These are phyloP conservation scores for Zangia roseola DNA, from an alignment of 768 basidiomycete species.

Conservation along the genomic window DNA sequence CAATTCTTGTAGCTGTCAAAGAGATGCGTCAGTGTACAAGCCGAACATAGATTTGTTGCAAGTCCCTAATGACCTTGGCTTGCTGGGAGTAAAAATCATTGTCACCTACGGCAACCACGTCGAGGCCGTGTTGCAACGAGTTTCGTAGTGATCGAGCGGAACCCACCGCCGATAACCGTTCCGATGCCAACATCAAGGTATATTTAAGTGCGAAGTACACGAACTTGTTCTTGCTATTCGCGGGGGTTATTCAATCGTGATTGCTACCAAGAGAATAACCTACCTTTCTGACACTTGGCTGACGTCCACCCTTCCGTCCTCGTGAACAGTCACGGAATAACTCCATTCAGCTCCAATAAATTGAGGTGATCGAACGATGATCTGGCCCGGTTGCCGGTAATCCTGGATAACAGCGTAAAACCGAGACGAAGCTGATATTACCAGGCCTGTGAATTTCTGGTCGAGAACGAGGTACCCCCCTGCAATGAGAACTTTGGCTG, in stretches of 20 bases:
- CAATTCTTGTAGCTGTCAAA: slow-evolving; percentile 56
- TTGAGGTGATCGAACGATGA: slow-evolving; percentile 87
- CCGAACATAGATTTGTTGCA: neutral
- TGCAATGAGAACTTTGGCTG: slow-evolving; percentile 93
- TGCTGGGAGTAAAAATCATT: slow-evolving; percentile 99
- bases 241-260: slow-evolving; percentile 7
- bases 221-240: slow-evolving; percentile 78
- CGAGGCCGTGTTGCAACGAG: slow-evolving; percentile 52
- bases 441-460: slow-evolving; percentile 77
- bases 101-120: slow-evolving; percentile 84
- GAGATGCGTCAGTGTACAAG: slow-evolving; percentile 3
- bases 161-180: slow-evolving; percentile 35
- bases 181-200: slow-evolving; percentile 65
- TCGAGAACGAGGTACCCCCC: slow-evolving; percentile 98
- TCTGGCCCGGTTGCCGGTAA: slow-evolving; percentile 33
- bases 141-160: slow-evolving; percentile 44
- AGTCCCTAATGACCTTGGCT: slow-evolving; percentile 57
- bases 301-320: slow-evolving; percentile 29
- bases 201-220: slow-evolving; percentile 86
- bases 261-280: neutral
- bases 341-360: slow-evolving; percentile 80
- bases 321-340: slow-evolving; percentile 51
- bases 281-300: slow-evolving; percentile 23
- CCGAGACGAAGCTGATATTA: slow-evolving; percentile 89
- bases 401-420: slow-evolving; percentile 81